Evolutionary conservation across 2,329 filamentous ascomycete genomes (phyloP), one percentile per base, ranked within the genome.

Genomic region (Sphaerulina populicola): DNA sequence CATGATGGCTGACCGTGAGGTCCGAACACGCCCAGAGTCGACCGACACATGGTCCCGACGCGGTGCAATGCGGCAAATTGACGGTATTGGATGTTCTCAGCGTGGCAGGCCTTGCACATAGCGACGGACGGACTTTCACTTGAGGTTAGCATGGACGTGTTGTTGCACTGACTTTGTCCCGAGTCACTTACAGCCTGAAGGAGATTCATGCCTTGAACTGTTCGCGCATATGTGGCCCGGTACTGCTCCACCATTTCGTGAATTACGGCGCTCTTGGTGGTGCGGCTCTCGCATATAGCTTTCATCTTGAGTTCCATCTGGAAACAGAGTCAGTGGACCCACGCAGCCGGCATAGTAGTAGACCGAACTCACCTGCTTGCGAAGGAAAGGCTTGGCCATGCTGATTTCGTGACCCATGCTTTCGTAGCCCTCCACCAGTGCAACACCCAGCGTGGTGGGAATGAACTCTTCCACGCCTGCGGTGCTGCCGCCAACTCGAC

Each of bases 291-390:
- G 70, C 93, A 97, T 51, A 98, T 96, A 52, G 87, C 88, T 67
- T 90, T 93, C 91, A 98, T 96, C 67, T 89, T 88, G 55, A 88
- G 72, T 70, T 98, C 93, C 88, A 96, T 96, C 75, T 76, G 58
- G 54, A 45, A 15, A 14, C 6, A 15, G 31, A 35, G 37, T 39
- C 37, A 39, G 39, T 41, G 15, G 27, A 8, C 36, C 62, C 31
- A 58, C 56, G 15, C 18, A 29, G 10, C 7, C 9, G 29, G 36
- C 11, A 12, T 10, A 14, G n/a, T 10, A 14, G 14, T 15, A 29
- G 29, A 37, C 11, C 11, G n/a, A 15, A 50, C 67, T 62, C 64
- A 74, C 74, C 66, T 98, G 89, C 70, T 97, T 97, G 51, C 93
- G 83, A 54, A 98, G 74, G 66, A 97, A 97, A 0, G 93, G 93